Evolutionary conservation across 2,329 filamentous ascomycete genomes (phyloP), one percentile per base, ranked within the genome.

Genomic region (Neonectria sp.): DNA sequence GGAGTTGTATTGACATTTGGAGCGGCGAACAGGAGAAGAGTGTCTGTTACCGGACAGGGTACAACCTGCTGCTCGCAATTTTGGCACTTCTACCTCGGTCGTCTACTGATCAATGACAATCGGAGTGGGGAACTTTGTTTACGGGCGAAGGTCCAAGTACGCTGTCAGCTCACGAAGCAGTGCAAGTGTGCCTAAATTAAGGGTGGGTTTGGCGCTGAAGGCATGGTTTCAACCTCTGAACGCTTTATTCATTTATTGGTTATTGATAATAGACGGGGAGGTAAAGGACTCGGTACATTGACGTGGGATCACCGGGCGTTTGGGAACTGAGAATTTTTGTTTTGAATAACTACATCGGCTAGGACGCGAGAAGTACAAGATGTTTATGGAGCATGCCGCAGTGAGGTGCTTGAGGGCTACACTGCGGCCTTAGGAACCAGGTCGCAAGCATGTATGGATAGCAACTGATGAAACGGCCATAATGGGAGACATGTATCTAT

Each of bases 1-100:
- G 68, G 55, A 78, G 73, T 60, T 81, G 79, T 52, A 71, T 80
- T 11, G 76, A 79, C 7, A 81, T 81, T 9, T 81, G 78, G 79
- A 74, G 72, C n/a, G 73, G 73, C 1, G 78, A 81, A 70, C 75
- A 76, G 60, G 75, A 79, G 17, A 80, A 76, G 68, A 80, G 79
- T 25, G 78, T 79, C 5, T 81, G 78, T 56, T 80, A 78, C 67
- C 71, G 79, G 45, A 80, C 78, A 3, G 78, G 76, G 1, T 79
- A 79, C 55, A 73, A 77, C n/a, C 46, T 80, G 33, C 61, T 80
- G 27, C 66, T 73, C n/a, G 76, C 72, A 2, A 71, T 79, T 21
- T 51, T 78, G 45, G 71, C 70, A 24, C 43, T 78, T 65, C 69
- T 79, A 48, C 78, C 77, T 15, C 52, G 62, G 21, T 46, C 52